Percentiles rank a stretch among this genome's conserved stretches.
Evolutionary conservation across 495 filamentous ascomycete species (phyloP).

Genomic region (Cryomyces antarcticus): DNA sequence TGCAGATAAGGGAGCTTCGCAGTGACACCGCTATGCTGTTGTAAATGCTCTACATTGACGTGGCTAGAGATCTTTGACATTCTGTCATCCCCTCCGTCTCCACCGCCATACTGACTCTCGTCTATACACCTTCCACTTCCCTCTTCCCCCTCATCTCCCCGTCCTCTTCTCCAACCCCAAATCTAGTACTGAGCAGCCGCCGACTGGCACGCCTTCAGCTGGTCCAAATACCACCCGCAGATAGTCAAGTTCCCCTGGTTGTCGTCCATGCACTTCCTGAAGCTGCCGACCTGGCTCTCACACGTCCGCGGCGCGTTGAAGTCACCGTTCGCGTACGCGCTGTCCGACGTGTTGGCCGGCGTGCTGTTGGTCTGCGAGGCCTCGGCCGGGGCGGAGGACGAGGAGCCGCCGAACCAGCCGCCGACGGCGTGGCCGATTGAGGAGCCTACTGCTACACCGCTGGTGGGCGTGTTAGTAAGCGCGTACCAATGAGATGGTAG

Average conservation of each 20-base stretch:
- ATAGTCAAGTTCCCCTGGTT: slow-evolving; percentile 84
- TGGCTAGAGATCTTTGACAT: too few species aligned
- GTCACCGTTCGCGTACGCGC: slow-evolving; percentile 24
- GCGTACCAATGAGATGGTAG: slow-evolving; percentile 9
- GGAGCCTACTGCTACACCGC: slow-evolving; percentile 87
- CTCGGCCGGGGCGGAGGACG: slow-evolving; percentile 37
- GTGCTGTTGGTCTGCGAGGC: background rate
- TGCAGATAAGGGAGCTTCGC: too few species aligned
- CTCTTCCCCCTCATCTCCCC: background rate
- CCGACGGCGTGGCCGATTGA: slow-evolving; percentile 89
- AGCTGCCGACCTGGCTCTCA: slow-evolving; percentile 56
- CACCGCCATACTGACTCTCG: background rate
- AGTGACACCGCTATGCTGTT: too few species aligned
- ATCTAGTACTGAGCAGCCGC: slow-evolving; percentile 69
- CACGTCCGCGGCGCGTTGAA: slow-evolving; percentile 38
- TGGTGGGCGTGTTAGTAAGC: slow-evolving; percentile 13
- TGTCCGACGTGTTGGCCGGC: slow-evolving; percentile 11
- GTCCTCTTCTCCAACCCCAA: background rate
- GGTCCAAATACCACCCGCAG: slow-evolving; percentile 94
- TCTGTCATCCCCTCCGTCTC: too few species aligned
- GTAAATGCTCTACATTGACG: too few species aligned
- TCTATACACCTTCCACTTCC: background rate
- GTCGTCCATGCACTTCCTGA: slow-evolving; percentile 91
- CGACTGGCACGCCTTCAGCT: slow-evolving; percentile 90
- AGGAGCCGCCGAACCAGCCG: slow-evolving; percentile 57